phyloP scores from a whole-genome alignment of 208 protist genomes.

The Porcisia deanei region DNA sequence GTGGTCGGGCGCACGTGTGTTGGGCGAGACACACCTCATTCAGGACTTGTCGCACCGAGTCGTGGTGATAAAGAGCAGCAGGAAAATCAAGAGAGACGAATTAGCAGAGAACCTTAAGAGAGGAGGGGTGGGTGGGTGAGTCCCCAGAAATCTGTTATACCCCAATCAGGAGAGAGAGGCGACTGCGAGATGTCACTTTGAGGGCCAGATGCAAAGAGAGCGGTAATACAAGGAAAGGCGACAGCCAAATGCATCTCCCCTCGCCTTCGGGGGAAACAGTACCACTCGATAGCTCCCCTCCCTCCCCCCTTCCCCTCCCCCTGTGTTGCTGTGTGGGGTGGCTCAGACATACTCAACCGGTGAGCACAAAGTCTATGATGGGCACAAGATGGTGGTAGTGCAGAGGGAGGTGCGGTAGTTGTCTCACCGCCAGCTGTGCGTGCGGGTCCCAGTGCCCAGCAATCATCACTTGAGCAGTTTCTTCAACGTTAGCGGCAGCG shows the following conservation, averaged over 20 bases:
- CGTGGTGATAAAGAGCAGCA: not conserved
- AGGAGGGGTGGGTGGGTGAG: not conserved
- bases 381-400: slow-evolving; percentile 12
- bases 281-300: not conserved
- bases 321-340: not conserved
- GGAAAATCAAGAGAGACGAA: not conserved
- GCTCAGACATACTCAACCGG: not conserved
- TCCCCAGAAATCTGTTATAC: too few relatives aligned
- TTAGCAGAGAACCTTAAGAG: not conserved
- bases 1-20: not conserved
- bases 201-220: not conserved
- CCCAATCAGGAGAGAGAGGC: not conserved
- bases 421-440: not conserved
- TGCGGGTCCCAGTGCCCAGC: slow-evolving; percentile 23
- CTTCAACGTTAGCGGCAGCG: not conserved
- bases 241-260: not conserved
- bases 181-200: not conserved
- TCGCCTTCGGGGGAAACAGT: not conserved
- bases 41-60: not conserved
- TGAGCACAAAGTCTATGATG: slow-evolving; percentile 17
- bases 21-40: not conserved
- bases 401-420: not conserved
- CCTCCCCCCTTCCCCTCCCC: too few relatives aligned
- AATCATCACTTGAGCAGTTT: not conserved
- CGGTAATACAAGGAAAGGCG: not conserved